Conservation (phyloP, 169 alveolate species). For the Neospora caninum region DNA sequence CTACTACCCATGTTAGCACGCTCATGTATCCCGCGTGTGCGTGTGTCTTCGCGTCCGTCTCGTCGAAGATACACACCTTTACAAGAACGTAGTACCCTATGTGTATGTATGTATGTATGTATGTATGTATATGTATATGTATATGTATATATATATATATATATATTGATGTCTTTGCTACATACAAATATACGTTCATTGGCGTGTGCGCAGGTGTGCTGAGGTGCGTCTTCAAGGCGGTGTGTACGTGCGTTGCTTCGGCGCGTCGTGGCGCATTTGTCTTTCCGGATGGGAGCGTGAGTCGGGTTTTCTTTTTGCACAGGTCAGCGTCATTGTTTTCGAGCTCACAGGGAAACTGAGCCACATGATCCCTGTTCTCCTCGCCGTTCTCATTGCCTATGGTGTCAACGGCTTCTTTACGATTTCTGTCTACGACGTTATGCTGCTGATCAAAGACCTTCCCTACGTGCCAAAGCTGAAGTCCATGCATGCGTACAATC, state of each 20-base stretch:
- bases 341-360: slow-evolving; percentile 72
- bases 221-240: too few relatives aligned
- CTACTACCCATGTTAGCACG: too few relatives aligned
- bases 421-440: slow-evolving; percentile 79
- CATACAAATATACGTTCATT: too few relatives aligned
- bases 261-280: neutral
- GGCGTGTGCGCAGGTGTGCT: too few relatives aligned
- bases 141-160: too few relatives aligned
- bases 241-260: neutral
- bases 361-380: slow-evolving; percentile 79
- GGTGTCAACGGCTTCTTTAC: slow-evolving; percentile 71
- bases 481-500: neutral
- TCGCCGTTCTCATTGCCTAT: slow-evolving; percentile 80
- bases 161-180: too few relatives aligned
- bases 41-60: too few relatives aligned
- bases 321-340: slow-evolving; percentile 15
- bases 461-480: slow-evolving; percentile 8
- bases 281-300: neutral
- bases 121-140: too few relatives aligned
- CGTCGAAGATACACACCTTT: too few relatives aligned
- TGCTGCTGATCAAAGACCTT: slow-evolving; percentile 78
- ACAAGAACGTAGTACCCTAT: too few relatives aligned
- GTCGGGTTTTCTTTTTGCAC: neutral
- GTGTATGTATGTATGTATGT: too few relatives aligned
- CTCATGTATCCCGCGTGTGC: too few relatives aligned